phyloP scores from a whole-genome alignment of 129 eudicot species.

The Saussurea involucrata region DNA sequence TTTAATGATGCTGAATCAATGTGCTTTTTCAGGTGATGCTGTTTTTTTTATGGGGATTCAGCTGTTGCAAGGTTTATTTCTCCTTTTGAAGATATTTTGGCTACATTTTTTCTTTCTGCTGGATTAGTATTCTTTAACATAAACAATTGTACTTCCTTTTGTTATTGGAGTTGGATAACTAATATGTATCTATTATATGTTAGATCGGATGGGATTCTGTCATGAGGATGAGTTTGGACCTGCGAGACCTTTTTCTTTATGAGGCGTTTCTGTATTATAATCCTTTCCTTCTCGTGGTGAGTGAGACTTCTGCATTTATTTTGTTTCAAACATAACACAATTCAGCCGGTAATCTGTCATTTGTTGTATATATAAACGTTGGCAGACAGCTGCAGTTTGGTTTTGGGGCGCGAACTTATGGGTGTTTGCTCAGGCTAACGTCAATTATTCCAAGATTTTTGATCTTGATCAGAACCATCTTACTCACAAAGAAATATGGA shows the following conservation, averaged over 20 bases:
- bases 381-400: conserved; percentile 94
- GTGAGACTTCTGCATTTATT: conserved; percentile 18
- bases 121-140: background rate
- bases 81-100: conserved; percentile 8
- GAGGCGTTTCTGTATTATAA: conserved; percentile 97
- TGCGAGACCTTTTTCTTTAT: conserved; percentile 86
- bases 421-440: conserved; percentile 82
- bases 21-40: conserved; percentile 67
- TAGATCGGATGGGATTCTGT: conserved; percentile 99
- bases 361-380: background rate
- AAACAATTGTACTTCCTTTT: background rate
- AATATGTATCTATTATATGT: conserved; percentile 6
- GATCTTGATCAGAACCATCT: conserved; percentile 96
- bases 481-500: conserved; percentile 93
- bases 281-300: conserved; percentile 98
- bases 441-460: conserved; percentile 84
- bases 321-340: background rate
- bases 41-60: conserved; percentile 82
- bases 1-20: conserved; percentile 11
- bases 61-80: conserved; percentile 75
- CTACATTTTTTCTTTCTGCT: conserved; percentile 1
- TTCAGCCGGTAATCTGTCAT: background rate
- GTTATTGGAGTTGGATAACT: conserved; percentile 4
- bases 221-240: conserved; percentile 96
- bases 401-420: conserved; percentile 95